Evolutionary conservation across 805 yeast species (phyloP).

Genomic region (Pichia nanzhaoensis): DNA sequence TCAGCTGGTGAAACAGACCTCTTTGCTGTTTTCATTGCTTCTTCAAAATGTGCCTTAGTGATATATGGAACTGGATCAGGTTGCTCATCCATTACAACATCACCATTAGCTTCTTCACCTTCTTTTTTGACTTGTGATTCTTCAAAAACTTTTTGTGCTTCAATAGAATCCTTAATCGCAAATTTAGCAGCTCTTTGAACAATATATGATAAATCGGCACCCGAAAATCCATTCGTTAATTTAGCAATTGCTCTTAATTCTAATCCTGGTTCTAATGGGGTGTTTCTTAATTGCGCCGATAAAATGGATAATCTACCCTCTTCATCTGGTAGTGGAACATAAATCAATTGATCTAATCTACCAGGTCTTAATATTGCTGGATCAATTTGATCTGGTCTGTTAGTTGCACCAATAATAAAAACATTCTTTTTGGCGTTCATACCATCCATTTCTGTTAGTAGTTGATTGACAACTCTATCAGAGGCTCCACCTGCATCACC

Average conservation of each 20-base stretch:
- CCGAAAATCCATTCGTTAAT: constrained; percentile 95
- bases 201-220: constrained; percentile 96
- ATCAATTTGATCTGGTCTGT: constrained; percentile 98
- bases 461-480: constrained; percentile 93
- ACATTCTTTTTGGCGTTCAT: constrained; percentile 99
- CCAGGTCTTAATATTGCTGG: constrained; percentile 99
- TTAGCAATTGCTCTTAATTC: constrained; percentile 84
- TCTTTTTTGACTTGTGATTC: constrained; percentile 48
- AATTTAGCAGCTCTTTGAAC: constrained; percentile 98
- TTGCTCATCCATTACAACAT: constrained; percentile 50
- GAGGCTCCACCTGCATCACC: constrained; percentile 98
- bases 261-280: constrained; percentile 97
- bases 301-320: constrained; percentile 87
- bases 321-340: constrained; percentile 98
- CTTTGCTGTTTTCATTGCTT: constrained; percentile 99
- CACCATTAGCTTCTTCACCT: constrained; percentile 35
- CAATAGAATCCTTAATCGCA: constrained; percentile 96
- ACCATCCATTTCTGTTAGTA: constrained; percentile 98
- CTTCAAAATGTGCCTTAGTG: constrained; percentile 91
- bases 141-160: constrained; percentile 54
- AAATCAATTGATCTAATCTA: constrained; percentile 95
- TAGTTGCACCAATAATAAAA: constrained; percentile 98
- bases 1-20: constrained; percentile 97
- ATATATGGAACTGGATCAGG: constrained; percentile 96
- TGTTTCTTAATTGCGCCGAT: constrained; percentile 93